Evolutionary conservation across 106 monocot species (phyloP), one percentile per base, ranked within the genome.

Genomic region (Cymbidium sinense): DNA sequence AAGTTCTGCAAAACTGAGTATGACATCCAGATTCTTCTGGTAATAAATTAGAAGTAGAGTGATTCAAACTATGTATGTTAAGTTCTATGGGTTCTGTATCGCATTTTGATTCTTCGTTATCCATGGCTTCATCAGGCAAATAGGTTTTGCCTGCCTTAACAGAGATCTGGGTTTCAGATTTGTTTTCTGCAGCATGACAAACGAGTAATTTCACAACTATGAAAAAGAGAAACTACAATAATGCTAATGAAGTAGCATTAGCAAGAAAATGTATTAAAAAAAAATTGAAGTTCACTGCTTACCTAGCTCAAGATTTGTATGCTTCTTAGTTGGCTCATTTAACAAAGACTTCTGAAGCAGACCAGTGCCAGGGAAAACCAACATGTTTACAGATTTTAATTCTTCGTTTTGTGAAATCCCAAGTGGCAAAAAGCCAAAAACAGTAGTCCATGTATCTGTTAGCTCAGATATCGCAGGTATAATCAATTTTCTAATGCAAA

Each of bases 381-480:
- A 74, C 62, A 94, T 84, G 72, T 84, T 94, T 67, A 82, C 78
- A 20, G 84, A 92, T 71, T 74, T 94, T 8, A 90, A 36, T 82
- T 94, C 98, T 74, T 88, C 47, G 65, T 77, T 85, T 34, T 82
- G 77, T 74, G 87, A 81, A 76, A 73, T 80, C 64, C 80, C 85
- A 64, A 94, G 84, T 74, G 86, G 88, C 83, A 81, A 78, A 70
- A 98, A 98, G 34, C 89, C 88, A 83, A 98, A 98, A 20, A 82
- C 78, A 72, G 50, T 74, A 70, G 83, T 92, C 98, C 98, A 98
- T 3, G 98, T 94, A 34, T 94, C 85, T 65, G 73, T 64, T 61
- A 98, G 80, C 74, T 94, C 94, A 74, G 96, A 73, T 54, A 98
- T 98, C 55, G 94, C 96, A 81, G 94, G 96, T 78, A 98, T 98